A percentile compares a stretch with the other conserved stretches of the same genome.
Evolutionary conservation across 257 asterid species (phyloP).

Genomic region (Catharanthus roseus): DNA sequence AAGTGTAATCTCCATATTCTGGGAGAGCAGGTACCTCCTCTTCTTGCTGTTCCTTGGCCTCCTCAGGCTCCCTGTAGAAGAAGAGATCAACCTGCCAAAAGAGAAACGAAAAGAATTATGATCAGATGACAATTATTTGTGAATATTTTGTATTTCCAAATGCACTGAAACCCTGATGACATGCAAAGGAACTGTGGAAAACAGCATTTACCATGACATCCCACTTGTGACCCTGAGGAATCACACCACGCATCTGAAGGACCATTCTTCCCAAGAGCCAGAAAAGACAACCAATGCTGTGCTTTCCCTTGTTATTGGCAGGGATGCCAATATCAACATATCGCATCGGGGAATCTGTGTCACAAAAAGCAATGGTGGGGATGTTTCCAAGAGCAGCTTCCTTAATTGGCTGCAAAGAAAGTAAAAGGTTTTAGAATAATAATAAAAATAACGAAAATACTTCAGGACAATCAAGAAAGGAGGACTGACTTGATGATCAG

Average conservation of each 20-base stretch:
- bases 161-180: not conserved
- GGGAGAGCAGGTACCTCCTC: constrained; percentile 24
- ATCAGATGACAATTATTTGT: not conserved
- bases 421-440: not conserved
- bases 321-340: constrained; percentile 42
- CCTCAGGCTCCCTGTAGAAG: constrained; percentile 41
- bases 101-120: not conserved
- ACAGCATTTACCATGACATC: constrained; percentile 30
- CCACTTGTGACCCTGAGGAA: constrained; percentile 38
- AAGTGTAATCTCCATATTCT: constrained; percentile 18
- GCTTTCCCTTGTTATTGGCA: constrained; percentile 38
- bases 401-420: constrained; percentile 32
- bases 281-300: constrained; percentile 38
- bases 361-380: constrained; percentile 42
- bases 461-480: not conserved
- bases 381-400: constrained; percentile 34
- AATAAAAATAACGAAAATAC: not conserved
- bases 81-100: constrained; percentile 34
- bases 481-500: constrained; percentile 32
- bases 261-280: constrained; percentile 42
- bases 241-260: constrained; percentile 37
- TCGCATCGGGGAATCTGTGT: constrained; percentile 36
- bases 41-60: constrained; percentile 29
- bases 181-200: not conserved
- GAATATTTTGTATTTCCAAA: not conserved